Percentiles rank a stretch among this genome's conserved stretches.
phyloP scores from a whole-genome alignment of 176 grass and related monocot species.

The Zoysia japonica region DNA sequence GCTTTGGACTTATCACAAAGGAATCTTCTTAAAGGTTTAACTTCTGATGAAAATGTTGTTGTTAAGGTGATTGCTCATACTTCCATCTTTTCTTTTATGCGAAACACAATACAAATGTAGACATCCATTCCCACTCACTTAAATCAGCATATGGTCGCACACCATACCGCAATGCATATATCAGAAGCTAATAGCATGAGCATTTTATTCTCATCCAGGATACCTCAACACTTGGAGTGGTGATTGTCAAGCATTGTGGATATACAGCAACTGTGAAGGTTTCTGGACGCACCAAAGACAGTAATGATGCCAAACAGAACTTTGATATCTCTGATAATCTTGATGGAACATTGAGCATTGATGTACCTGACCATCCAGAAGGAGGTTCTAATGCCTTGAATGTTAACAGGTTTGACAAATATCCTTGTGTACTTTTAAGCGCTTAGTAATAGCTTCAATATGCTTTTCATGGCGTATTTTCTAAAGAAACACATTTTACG shows the following conservation, averaged over 20 bases:
- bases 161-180: not conserved
- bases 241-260: slow-evolving; percentile 97
- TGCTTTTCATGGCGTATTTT: slow-evolving; percentile 5
- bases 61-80: slow-evolving; percentile 59
- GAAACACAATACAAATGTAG: not conserved
- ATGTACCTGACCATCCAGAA: slow-evolving; percentile 69
- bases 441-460: slow-evolving; percentile 12
- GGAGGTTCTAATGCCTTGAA: slow-evolving; percentile 95
- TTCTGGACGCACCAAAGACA: slow-evolving; percentile 43
- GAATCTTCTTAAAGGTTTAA: slow-evolving; percentile 97
- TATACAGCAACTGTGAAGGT: slow-evolving; percentile 86
- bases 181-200: slow-evolving; percentile 20
- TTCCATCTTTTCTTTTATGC: slow-evolving; percentile 12
- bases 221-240: slow-evolving; percentile 66
- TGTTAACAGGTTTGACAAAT: slow-evolving; percentile 78
- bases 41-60: slow-evolving; percentile 74
- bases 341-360: slow-evolving; percentile 61
- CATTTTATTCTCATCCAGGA: slow-evolving; percentile 56
- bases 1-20: slow-evolving; percentile 66
- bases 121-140: not conserved
- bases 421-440: slow-evolving; percentile 20
- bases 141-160: not conserved
- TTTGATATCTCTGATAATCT: slow-evolving; percentile 50
- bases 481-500: slow-evolving; percentile 14
- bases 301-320: slow-evolving; percentile 40